Evolutionary conservation across 2,329 filamentous ascomycete genomes (phyloP).

Genomic region (Colletotrichum musae): DNA sequence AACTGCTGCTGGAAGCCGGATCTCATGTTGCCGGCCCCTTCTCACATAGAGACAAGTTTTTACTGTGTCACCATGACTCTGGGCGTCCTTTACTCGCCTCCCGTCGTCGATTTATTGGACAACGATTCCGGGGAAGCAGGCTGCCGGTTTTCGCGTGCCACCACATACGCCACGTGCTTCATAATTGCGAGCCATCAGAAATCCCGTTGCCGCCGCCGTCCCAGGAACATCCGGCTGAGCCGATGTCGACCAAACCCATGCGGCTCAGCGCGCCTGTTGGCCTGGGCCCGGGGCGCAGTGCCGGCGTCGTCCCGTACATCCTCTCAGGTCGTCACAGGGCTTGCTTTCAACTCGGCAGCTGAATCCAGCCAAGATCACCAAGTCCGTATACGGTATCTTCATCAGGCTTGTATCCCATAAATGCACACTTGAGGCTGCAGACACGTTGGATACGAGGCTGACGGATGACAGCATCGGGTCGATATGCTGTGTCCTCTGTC

Average conservation of each 20-base stretch:
- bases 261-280: slow-evolving; percentile 13
- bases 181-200: slow-evolving; percentile 1
- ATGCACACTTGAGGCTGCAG: slow-evolving; percentile 3
- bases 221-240: neutral
- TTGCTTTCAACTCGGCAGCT: slow-evolving; percentile 6
- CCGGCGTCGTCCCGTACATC: slow-evolving; percentile 6
- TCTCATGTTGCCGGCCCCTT: neutral
- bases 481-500: neutral
- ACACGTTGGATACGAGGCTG: slow-evolving; percentile 10
- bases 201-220: slow-evolving; percentile 1
- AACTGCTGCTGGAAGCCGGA: neutral
- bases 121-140: slow-evolving; percentile 15
- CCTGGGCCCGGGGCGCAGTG: neutral
- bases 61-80: slow-evolving; percentile 7
- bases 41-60: neutral
- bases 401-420: neutral
- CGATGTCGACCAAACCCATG: slow-evolving; percentile 3
- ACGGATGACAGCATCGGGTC: slow-evolving; percentile 10
- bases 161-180: slow-evolving; percentile 26
- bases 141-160: slow-evolving; percentile 21
- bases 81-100: slow-evolving; percentile 8
- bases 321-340: slow-evolving; percentile 20
- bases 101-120: slow-evolving; percentile 12
- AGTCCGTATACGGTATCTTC: slow-evolving; percentile 13
- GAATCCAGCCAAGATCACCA: slow-evolving; percentile 8